These are phyloP conservation scores for Malassezia psittaci DNA, from an alignment of 1,284 basidiomycete genomes.

Conservation along the genomic window DNA sequence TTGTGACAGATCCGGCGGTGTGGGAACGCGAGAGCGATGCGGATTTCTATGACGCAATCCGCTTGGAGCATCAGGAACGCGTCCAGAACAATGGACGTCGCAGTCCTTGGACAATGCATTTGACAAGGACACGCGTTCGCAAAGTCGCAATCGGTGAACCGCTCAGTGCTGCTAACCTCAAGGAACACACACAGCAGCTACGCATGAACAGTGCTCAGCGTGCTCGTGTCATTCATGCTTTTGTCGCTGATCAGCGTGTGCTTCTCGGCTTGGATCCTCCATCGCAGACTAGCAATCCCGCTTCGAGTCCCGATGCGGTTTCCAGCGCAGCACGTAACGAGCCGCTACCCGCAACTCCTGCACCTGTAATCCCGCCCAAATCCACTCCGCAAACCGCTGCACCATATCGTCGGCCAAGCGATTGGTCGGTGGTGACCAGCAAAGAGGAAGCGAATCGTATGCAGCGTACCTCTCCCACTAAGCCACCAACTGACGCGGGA, in stretches of 20 bases:
- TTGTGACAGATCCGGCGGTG: slow-evolving; percentile 70
- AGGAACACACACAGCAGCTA: slow-evolving; percentile 76
- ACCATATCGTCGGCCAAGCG: background rate
- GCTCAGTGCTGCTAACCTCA: slow-evolving; percentile 54
- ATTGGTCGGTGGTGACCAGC: background rate
- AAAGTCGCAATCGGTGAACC: slow-evolving; percentile 46
- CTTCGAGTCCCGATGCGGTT: slow-evolving; percentile 37
- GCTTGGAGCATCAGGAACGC: slow-evolving; percentile 54
- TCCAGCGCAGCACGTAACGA: slow-evolving; percentile 34
- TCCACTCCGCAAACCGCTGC: background rate
- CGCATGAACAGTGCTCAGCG: slow-evolving; percentile 35
- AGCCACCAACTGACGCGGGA: background rate
- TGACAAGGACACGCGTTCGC: slow-evolving; percentile 57
- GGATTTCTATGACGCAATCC: slow-evolving; percentile 65
- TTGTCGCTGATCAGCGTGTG: slow-evolving; percentile 7
- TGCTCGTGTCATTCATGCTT: slow-evolving; percentile 1
- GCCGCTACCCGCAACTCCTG: background rate
- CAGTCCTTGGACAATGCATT: slow-evolving; percentile 10
- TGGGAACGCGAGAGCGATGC: slow-evolving; percentile 87
- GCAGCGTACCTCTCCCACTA: background rate
- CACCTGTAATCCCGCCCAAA: background rate
- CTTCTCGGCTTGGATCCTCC: slow-evolving; percentile 37
- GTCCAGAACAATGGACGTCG: background rate
- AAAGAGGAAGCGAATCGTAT: background rate
- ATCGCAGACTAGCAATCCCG: slow-evolving; percentile 21